A percentile compares a stretch with the other conserved stretches of the same genome.
Conservation (phyloP, 148 eudicot species). For the Diospyros lotus region DNA sequence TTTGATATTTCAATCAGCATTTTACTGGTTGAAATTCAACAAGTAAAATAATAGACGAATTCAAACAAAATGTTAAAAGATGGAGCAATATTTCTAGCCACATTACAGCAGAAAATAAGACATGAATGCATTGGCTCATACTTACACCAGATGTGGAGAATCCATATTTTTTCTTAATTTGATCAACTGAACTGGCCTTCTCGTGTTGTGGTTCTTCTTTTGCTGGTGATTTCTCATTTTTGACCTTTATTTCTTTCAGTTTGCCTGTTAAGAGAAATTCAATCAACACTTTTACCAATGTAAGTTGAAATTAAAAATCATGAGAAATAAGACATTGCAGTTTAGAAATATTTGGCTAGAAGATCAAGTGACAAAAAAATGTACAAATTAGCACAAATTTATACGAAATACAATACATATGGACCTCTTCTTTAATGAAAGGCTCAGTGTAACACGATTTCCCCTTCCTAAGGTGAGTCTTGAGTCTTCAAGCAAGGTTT, state of each 20-base stretch:
- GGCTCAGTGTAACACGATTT: no score
- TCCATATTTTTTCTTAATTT: constrained; percentile 94
- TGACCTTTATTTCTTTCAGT: constrained; percentile 56
- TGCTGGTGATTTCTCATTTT: constrained; percentile 53
- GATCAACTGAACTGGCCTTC: constrained; percentile 69
- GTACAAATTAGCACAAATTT: background rate
- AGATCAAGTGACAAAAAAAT: no score
- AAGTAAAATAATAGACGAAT: background rate
- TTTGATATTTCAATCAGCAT: background rate
- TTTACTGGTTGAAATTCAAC: background rate
- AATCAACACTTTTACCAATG: background rate
- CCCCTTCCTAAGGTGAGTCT: no score
- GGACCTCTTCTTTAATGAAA: constrained; percentile 4
- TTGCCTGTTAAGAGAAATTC: constrained; percentile 45
- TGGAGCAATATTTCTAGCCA: background rate
- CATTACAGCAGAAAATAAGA: background rate
- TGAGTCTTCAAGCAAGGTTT: no score
- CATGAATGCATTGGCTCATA: background rate
- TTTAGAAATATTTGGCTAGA: background rate
- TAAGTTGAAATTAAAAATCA: background rate
- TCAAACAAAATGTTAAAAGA: background rate
- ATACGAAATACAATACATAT: background rate
- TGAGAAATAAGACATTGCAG: background rate
- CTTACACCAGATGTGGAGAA: constrained; percentile 61
- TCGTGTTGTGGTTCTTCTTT: constrained; percentile 56